These are phyloP conservation scores for Trichoderma afroharzianum DNA, from an alignment of 2,329 filamentous ascomycete species.

Conservation along the genomic window DNA sequence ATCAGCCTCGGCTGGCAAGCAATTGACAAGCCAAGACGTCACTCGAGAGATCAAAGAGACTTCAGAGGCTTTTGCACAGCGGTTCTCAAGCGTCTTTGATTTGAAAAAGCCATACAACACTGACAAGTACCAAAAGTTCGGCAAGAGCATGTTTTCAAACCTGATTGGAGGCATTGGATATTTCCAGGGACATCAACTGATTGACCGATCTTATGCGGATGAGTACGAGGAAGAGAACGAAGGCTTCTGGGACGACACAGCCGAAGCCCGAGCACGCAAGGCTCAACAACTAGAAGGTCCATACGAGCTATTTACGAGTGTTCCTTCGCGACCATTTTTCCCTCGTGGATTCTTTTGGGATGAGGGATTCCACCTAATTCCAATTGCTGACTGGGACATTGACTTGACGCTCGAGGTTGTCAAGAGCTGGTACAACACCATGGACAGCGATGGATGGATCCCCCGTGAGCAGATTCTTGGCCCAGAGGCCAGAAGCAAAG, in stretches of 20 bases:
- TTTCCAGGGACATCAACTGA: slow-evolving; percentile 83
- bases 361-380: slow-evolving; percentile 91
- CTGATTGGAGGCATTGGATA: slow-evolving; percentile 91
- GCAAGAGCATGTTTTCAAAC: slow-evolving; percentile 89
- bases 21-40: slow-evolving; percentile 58
- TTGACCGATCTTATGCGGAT: slow-evolving; percentile 85
- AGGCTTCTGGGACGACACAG: slow-evolving; percentile 91
- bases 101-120: slow-evolving; percentile 73
- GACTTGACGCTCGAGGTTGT: slow-evolving; percentile 84
- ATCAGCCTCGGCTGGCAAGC: slow-evolving; percentile 63
- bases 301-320: slow-evolving; percentile 82
- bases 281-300: slow-evolving; percentile 72
- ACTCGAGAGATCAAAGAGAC: slow-evolving; percentile 65
- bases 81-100: slow-evolving; percentile 64
- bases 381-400: slow-evolving; percentile 89
- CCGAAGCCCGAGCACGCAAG: slow-evolving; percentile 68
- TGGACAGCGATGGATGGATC: slow-evolving; percentile 98
- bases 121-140: slow-evolving; percentile 72
- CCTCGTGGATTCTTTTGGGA: slow-evolving; percentile 97
- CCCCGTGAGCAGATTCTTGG: slow-evolving; percentile 93
- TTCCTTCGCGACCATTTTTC: slow-evolving; percentile 94
- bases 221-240: slow-evolving; percentile 96
- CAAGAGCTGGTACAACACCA: slow-evolving; percentile 91
- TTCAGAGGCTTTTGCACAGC: slow-evolving; percentile 66
- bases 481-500: slow-evolving; percentile 87